Percentiles rank a stretch among this genome's conserved stretches.
These are phyloP conservation scores for Arthromyces matolae DNA, from an alignment of 768 basidiomycete species.

Conservation along the genomic window DNA sequence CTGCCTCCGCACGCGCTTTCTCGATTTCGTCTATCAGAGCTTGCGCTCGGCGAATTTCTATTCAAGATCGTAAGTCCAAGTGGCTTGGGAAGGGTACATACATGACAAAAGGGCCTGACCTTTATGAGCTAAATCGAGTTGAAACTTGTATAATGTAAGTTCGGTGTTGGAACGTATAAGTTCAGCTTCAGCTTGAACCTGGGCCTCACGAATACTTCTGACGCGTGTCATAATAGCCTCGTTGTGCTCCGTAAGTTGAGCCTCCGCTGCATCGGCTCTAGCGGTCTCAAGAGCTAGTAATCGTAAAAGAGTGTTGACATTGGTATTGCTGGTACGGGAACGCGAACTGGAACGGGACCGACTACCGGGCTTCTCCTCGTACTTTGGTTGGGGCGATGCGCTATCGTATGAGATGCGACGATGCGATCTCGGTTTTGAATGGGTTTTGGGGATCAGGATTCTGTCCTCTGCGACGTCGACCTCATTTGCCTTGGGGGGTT, in stretches of 20 bases:
- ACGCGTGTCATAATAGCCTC: slow-evolving; percentile 30
- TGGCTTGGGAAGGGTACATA: neutral
- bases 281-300: slow-evolving; percentile 31
- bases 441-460: neutral
- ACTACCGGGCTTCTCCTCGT: slow-evolving; percentile 2
- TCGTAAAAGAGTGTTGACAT: slow-evolving; percentile 6
- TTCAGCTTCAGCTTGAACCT: slow-evolving; percentile 26
- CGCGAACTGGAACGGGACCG: neutral
- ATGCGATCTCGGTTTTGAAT: neutral
- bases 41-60: slow-evolving; percentile 54
- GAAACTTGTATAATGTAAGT: slow-evolving; percentile 51
- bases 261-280: slow-evolving; percentile 37
- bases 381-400: no score
- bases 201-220: slow-evolving; percentile 28
- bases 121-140: slow-evolving; percentile 55
- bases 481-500: neutral
- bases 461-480: neutral
- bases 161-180: slow-evolving; percentile 40
- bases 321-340: slow-evolving; percentile 8
- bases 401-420: neutral
- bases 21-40: slow-evolving; percentile 48
- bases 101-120: slow-evolving; percentile 30
- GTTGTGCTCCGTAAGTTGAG: slow-evolving; percentile 17
- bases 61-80: neutral
- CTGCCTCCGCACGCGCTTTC: slow-evolving; percentile 44